Evolutionary conservation across 805 yeast species (phyloP).

Genomic region (Ogataea haglerorum): DNA sequence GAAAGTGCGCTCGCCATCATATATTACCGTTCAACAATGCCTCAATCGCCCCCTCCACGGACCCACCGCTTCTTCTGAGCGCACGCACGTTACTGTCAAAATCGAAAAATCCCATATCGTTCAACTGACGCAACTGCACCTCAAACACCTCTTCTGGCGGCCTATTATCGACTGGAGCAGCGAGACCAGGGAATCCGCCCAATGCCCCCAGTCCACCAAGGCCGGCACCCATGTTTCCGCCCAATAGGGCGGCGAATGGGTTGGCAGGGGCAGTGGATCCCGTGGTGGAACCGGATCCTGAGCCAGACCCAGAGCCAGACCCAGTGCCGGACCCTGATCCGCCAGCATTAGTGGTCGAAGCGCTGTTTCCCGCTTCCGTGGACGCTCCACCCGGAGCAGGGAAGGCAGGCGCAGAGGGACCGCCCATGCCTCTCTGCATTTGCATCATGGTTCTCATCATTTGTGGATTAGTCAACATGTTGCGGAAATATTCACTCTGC

Average conservation of each 20-base stretch:
- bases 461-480: constrained; percentile 79
- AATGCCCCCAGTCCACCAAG: constrained; percentile 44
- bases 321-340: constrained; percentile 11
- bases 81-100: constrained; percentile 91
- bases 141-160: constrained; percentile 82
- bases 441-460: constrained; percentile 79
- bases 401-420: constrained; percentile 33
- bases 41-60: constrained; percentile 95
- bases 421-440: constrained; percentile 55
- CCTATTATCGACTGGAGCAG: constrained; percentile 63
- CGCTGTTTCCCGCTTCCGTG: constrained; percentile 14
- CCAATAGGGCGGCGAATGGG: constrained; percentile 42
- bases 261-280: constrained; percentile 32
- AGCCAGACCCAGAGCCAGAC: constrained; percentile 6
- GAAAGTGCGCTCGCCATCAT: constrained; percentile 19
- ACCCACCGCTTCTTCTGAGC: constrained; percentile 91
- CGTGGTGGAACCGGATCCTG: constrained; percentile 2
- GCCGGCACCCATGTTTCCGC: constrained; percentile 25
- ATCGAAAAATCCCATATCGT: constrained; percentile 85
- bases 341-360: constrained; percentile 17
- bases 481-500: constrained; percentile 79
- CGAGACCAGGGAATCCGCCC: constrained; percentile 44
- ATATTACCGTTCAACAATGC: constrained; percentile 66
- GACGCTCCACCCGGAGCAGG: constrained; percentile 48
- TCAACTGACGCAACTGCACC: constrained; percentile 66